Evolutionary conservation across 164 flowering plant genomes (phyloP), one percentile per base, ranked within the genome.

Genomic region (Sedum album): DNA sequence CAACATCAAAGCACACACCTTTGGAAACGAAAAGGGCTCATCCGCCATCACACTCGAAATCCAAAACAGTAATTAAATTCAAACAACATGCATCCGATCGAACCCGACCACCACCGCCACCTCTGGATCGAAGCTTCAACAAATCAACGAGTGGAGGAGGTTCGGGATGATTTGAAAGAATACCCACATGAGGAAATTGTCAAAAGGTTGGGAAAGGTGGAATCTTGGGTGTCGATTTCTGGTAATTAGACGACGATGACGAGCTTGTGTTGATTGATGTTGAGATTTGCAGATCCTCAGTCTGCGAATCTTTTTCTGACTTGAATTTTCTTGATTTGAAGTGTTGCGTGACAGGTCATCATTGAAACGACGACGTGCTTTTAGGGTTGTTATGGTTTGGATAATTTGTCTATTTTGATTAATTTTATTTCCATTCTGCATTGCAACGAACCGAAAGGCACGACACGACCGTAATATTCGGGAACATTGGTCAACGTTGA

Each of bases 261-360:
- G 18, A 57, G 62, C 62, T 53, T 53, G 60, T 44, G 48, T 44
- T 44, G 1, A 18, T 44, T n/a, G n/a, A n/a, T 3, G 17, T 28
- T 57, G 33, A 57, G 62, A 57, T 57, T 55, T 57, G 62, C 62
- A 57, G 62, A 57, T 57, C 62, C 62, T 57, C 62, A 57, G 62
- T 57, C 62, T 57, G 62, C 62, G 62, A 57, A 57, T 57, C 62
- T 28, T 26, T 25, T 26, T 57, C 31, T 26, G 62, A 57, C 62
- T 57, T 57, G 62, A 57, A 14, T 26, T 57, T 57, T 57, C 62
- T 57, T 28, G 62, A 57, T 57, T 57, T 57, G 57, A 51, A 51
- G 28, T 51, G 57, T n/a, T 31, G 17, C 35, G 48, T 5, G 61
- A 57, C 62, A 57, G 62, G 62, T 57, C 62, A 21, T 53, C 20